phyloP scores from a whole-genome alignment of 208 protist species.

The Leishmania tarentolae region DNA sequence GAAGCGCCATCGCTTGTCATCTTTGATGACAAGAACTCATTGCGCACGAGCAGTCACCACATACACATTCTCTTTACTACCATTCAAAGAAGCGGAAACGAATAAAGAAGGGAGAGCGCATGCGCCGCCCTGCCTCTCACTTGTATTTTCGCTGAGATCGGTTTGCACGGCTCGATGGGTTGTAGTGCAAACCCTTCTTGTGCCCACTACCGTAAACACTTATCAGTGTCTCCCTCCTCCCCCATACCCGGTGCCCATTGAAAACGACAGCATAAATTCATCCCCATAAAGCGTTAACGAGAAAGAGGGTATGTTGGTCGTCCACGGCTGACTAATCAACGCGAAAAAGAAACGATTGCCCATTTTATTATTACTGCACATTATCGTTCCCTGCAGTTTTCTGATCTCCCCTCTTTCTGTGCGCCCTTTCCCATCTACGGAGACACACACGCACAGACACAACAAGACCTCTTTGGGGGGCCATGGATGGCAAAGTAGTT shows the following conservation, averaged over 20 bases:
- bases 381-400: background rate
- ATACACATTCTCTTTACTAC: background rate
- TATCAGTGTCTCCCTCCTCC: background rate
- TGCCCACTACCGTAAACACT: background rate
- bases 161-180: background rate
- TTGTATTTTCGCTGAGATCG: background rate
- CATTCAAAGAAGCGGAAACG: background rate
- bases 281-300: background rate
- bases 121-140: background rate
- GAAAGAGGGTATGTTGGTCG: background rate
- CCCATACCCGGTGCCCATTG: background rate
- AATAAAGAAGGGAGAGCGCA: background rate
- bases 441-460: background rate
- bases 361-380: background rate
- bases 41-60: background rate
- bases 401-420: background rate
- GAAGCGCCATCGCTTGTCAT: background rate
- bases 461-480: background rate
- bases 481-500: slow-evolving; percentile 60
- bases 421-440: background rate
- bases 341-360: background rate
- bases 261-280: background rate
- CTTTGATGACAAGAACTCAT: background rate
- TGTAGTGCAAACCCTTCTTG: background rate
- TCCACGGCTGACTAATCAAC: background rate